Evolutionary conservation across 306 rosid species (phyloP), one percentile per base, ranked within the genome.

Genomic region (Quercus alba): DNA sequence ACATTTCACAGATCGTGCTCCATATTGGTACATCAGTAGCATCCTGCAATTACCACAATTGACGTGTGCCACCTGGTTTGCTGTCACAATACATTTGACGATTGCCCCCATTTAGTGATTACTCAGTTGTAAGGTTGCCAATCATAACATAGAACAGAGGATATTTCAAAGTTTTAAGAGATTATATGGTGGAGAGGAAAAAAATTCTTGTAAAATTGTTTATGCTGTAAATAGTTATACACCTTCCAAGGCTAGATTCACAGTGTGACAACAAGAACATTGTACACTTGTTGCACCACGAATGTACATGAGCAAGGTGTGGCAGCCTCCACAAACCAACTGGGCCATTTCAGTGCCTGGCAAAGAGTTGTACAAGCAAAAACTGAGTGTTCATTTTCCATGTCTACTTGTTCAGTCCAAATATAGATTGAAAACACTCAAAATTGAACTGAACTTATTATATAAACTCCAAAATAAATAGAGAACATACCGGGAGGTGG

Each of bases 261-360:
- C 98, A 0, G 98, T 96, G 90, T 96, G 97, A 78, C 99, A 96
- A 86, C 99, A 96, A 74, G 99, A 96, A 78, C 99, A 96, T 84
- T 96, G 97, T 1, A 96, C 99, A 19, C 98, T 96, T 17, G 99
- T 93, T 5, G 98, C 99, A 51, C 99, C 98, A 0, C 97, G 94
- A 44, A 96, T 91, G 88, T 93, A 96, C 99, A 96, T 96, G 70
- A 96, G 99, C 61, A 96, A 82, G 73, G 98, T 96, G 78, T 93
- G 99, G 94, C 99, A 93, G 74, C 97, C 98, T 82, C 93, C 97
- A 54, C 99, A 95, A 38, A 95, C 93, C 84, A 95, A 84, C 87
- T 95, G 99, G n/a, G 99, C 99, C 99, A 93, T 93, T 91, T 95
- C 98, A 69, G 99, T 95, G 82, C 99, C 99, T 95, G 87, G 51